Conservation (phyloP, 352 stramenopile species). For the Globisporangium viniferum region DNA sequence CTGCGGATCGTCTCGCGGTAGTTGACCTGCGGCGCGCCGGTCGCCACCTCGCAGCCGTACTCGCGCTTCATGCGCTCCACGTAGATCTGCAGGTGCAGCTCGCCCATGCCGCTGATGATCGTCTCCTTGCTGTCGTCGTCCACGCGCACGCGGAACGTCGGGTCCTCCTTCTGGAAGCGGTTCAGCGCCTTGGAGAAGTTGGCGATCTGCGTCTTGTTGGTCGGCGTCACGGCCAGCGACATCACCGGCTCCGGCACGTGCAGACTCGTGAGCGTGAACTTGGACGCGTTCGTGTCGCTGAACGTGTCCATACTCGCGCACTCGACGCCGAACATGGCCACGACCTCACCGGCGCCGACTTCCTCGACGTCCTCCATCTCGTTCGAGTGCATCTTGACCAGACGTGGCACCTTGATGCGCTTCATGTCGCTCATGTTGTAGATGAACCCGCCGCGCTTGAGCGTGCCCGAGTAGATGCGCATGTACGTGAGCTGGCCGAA, state of each 20-base stretch:
- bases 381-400: constrained; percentile 99
- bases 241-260: constrained; percentile 99
- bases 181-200: constrained; percentile 96
- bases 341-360: constrained; percentile 94
- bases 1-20: constrained; percentile 97
- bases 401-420: constrained; percentile 94
- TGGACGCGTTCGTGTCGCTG: constrained; percentile 81
- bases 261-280: constrained; percentile 96
- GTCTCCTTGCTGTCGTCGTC: constrained; percentile 98
- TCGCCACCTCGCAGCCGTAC: constrained; percentile 94
- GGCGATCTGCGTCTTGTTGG: constrained; percentile 91
- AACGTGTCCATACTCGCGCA: constrained; percentile 99
- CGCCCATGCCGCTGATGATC: constrained; percentile 98
- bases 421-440: constrained; percentile 90
- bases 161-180: constrained; percentile 98
- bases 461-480: constrained; percentile 87
- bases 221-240: constrained; percentile 96
- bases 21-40: constrained; percentile 95
- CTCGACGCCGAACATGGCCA: constrained; percentile 99
- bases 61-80: constrained; percentile 98
- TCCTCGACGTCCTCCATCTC: constrained; percentile 99
- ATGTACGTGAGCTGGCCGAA: constrained; percentile 99
- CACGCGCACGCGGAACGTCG: constrained; percentile 95
- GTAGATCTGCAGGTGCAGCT: constrained; percentile 99
- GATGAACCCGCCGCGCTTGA: constrained; percentile 86